Percentiles rank a stretch among this genome's conserved stretches.
Conservation (phyloP, 805 yeast species). For the Candida jianshihensis region DNA sequence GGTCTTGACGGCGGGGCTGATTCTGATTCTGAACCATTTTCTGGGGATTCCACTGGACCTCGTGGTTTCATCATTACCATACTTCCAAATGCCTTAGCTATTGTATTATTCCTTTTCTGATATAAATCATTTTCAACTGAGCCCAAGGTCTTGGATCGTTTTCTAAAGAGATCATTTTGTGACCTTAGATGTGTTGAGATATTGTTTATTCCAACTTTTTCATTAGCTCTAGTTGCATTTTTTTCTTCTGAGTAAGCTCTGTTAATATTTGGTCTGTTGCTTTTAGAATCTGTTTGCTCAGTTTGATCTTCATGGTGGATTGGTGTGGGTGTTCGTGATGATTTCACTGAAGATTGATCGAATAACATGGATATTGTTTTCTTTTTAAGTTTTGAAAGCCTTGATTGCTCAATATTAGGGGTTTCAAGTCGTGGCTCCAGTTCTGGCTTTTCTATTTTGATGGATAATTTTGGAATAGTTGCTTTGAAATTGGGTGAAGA, state of each 20-base stretch:
- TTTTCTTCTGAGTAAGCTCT: slow-evolving; percentile 13
- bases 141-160: slow-evolving; percentile 21
- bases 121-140: slow-evolving; percentile 19
- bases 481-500: no score
- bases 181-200: background rate
- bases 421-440: no score
- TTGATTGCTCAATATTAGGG: slow-evolving; percentile 7
- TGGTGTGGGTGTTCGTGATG: background rate
- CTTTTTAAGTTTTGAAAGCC: slow-evolving; percentile 8
- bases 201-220: background rate
- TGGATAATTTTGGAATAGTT: background rate
- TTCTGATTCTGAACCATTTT: slow-evolving; percentile 6
- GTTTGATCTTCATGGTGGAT: background rate
- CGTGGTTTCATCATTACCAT: slow-evolving; percentile 27
- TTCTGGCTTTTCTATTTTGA: no score
- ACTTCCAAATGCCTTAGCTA: slow-evolving; percentile 31
- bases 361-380: slow-evolving; percentile 15
- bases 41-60: slow-evolving; percentile 5
- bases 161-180: slow-evolving; percentile 13
- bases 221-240: no score
- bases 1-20: slow-evolving; percentile 8
- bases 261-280: slow-evolving; percentile 6
- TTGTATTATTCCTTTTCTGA: slow-evolving; percentile 29
- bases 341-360: slow-evolving; percentile 4
- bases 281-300: background rate